These are phyloP conservation scores for Puccinellia tenuiflora DNA, from an alignment of 176 grass and related monocot species.

Conservation along the genomic window DNA sequence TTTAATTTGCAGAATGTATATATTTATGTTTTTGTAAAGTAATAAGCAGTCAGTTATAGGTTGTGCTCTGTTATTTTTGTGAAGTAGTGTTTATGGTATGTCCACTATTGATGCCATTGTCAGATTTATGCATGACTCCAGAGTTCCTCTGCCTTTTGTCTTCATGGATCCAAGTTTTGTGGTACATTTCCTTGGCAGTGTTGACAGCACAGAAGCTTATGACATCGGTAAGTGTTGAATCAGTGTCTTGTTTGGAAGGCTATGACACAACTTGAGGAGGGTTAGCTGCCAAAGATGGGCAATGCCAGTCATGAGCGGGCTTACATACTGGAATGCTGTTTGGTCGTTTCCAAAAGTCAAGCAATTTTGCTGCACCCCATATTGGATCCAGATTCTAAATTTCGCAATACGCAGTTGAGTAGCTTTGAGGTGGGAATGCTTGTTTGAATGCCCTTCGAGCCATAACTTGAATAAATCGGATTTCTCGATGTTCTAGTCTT, in stretches of 20 bases:
- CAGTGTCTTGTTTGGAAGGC: background rate
- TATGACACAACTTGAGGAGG: conserved; percentile 2
- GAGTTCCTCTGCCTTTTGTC: background rate
- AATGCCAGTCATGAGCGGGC: background rate
- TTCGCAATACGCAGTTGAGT: background rate
- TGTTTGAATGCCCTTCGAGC: background rate
- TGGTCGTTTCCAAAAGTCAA: conserved; percentile 6
- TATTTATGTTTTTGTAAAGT: conserved; percentile 33
- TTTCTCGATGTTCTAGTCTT: too few species aligned
- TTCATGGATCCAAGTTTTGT: background rate
- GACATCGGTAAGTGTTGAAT: too few species aligned
- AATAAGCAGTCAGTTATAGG: conserved; percentile 36
- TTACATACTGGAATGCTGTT: conserved; percentile 20
- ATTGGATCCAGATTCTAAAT: background rate
- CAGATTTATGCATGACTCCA: conserved; percentile 9
- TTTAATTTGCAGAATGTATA: conserved; percentile 15
- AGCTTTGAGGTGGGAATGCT: background rate
- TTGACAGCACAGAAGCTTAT: background rate
- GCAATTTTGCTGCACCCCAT: background rate
- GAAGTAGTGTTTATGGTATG: background rate
- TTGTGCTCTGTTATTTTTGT: conserved; percentile 30
- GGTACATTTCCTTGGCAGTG: background rate
- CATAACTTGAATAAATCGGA: too few species aligned
- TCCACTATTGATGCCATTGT: background rate
- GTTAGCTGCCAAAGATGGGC: conserved; percentile 25